Evolutionary conservation across 441 rosid species (phyloP), one percentile per base, ranked within the genome.

Genomic region (Aleurites moluccanus): DNA sequence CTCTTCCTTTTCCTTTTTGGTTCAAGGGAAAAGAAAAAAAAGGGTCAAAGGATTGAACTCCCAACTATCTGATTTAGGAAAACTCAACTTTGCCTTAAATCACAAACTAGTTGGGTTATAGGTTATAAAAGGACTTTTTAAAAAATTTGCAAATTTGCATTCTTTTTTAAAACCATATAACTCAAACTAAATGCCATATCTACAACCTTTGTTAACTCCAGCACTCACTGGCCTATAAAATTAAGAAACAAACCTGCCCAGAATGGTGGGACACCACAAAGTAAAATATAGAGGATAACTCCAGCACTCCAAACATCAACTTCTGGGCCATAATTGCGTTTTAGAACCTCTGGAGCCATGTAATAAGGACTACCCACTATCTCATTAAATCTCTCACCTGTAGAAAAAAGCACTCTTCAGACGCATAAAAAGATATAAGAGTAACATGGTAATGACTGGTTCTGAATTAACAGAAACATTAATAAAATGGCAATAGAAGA

Each of bases 261-360:
- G 83, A 95, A 95, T 59, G 99, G 99, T 2, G 97, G 98, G 52
- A 95, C 98, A 69, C 99, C 98, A 67, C 97, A 90, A 67, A 94
- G 94, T 75, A 94, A 84, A 78, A 93, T 93, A 75, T 95, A 95
- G 52, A 95, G 90, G 67, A 95, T 91, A 79, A 93, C 97, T 75
- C 99, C 99, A 77, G 98, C 97, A 81, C 99, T 93, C 98, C 99
- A 95, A 21, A 95, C 92, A 81, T 95, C 99, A 62, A 95, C 81
- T 80, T 93, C 96, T 40, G 95, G 99, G 57, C 98, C 99, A 70
- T 96, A 96, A 80, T 90, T 88, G 56, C 98, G 92, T 66, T 82
- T 90, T 74, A 95, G 87, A 67, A 95, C 96, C 89, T 95, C 99
- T 0, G 99, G 99, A 73, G 99, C 99, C 98, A 95, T 95, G 87